Conservation (phyloP, 2,329 filamentous ascomycete genomes). For the Xylaria sp. region DNA sequence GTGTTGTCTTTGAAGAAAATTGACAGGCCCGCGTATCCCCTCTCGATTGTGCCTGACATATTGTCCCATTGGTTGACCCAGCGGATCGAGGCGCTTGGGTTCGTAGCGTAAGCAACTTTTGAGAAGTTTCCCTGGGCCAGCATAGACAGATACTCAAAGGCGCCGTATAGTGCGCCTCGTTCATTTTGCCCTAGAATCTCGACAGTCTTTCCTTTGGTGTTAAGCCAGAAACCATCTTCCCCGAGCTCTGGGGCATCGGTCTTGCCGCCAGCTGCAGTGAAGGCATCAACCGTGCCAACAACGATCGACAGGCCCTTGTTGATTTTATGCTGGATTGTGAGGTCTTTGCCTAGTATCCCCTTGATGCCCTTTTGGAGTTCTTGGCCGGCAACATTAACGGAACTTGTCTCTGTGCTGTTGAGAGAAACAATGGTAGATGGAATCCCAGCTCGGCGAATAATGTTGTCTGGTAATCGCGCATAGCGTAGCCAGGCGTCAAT, state of each 20-base stretch:
- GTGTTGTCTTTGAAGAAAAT: constrained; percentile 69
- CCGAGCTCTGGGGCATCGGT: constrained; percentile 48
- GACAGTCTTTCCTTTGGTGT: constrained; percentile 51
- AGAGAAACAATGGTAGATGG: constrained; percentile 58
- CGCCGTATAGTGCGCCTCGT: constrained; percentile 70
- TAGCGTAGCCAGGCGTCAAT: constrained; percentile 69
- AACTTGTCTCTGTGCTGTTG: constrained; percentile 59
- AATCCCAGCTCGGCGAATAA: constrained; percentile 45
- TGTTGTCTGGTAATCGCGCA: constrained; percentile 53
- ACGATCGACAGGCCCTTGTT: constrained; percentile 46
- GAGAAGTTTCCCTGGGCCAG: constrained; percentile 51
- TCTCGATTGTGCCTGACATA: constrained; percentile 68
- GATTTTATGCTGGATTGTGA: constrained; percentile 40
- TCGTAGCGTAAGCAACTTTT: constrained; percentile 58
- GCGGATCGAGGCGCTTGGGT: constrained; percentile 57
- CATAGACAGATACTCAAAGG: constrained; percentile 70
- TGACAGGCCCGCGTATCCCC: constrained; percentile 70
- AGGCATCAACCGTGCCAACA: constrained; percentile 55
- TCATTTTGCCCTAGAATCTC: constrained; percentile 69
- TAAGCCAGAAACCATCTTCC: constrained; percentile 67
- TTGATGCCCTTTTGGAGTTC: constrained; percentile 64
- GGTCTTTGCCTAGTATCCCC: constrained; percentile 59
- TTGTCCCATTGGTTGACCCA: constrained; percentile 81
- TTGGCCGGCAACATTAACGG: constrained; percentile 63
- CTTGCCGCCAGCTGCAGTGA: constrained; percentile 44